Evolutionary conservation across 345 rosid genomes (phyloP).

Genomic region (Angophora floribunda): DNA sequence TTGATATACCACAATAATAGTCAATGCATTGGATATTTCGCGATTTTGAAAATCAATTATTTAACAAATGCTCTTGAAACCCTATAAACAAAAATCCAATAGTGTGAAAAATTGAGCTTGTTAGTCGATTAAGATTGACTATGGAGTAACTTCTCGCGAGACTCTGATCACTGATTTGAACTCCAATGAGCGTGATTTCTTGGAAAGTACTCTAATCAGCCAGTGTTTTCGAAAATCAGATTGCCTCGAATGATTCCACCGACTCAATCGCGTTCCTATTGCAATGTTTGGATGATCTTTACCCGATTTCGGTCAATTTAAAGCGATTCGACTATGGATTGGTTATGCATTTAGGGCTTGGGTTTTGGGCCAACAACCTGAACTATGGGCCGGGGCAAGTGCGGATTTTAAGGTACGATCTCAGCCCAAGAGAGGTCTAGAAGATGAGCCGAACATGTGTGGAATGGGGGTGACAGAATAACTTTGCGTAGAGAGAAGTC

Average conservation of each 20-base stretch:
- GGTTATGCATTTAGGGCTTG: no score
- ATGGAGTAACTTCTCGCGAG: neutral
- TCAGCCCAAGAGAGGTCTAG: no score
- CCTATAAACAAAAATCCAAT: neutral
- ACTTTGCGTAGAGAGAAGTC: no score
- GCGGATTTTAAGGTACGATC: no score
- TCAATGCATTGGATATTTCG: fast-evolving
- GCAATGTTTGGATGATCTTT: neutral
- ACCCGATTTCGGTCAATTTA: neutral
- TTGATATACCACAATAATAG: fast-evolving
- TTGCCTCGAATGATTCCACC: neutral
- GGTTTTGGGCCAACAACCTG: no score
- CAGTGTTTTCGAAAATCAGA: fast-evolving
- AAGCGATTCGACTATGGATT: no score
- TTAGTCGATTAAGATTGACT: neutral
- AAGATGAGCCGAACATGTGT: no score
- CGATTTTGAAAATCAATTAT: neutral
- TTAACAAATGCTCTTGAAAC: neutral
- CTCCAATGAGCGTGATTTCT: fast-evolving
- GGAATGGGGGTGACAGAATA: no score
- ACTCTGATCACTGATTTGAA: neutral
- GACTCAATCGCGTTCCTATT: neutral
- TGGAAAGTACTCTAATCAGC: fast-evolving
- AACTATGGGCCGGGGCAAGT: no score
- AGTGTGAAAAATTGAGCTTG: neutral